Base-by-base conservation (phyloP, 2,329 filamentous ascomycete genomes). In the Dothistroma septosporum region DNA sequence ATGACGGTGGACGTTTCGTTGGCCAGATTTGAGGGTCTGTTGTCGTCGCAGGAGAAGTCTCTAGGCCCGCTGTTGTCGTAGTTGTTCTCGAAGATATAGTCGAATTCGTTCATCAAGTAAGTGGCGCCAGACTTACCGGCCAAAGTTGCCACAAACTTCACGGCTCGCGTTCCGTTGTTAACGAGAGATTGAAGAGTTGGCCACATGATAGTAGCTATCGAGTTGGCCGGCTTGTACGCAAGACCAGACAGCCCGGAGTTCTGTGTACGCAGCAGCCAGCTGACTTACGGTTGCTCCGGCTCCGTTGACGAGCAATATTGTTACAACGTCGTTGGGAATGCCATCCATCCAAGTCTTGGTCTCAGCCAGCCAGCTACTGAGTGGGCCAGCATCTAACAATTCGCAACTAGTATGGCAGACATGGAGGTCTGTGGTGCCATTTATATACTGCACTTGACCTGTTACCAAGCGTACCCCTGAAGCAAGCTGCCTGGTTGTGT, bases 131-230 rank as follows among this genome's bases (percentile, higher is more conserved):
- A 89, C 67, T 87, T 80, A 77, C 93, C 94, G 76, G 93, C 90
- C 76, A 95, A 82, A 75, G 93, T 91, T 73, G 93, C 82, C 63
- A 95, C 81, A 2, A 90, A 65, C 59, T 63, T 67, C 56, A 67
- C 57, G 6, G 63, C 87, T 11, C 91, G 83, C 74, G 89, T 86
- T 59, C 70, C 69, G 37, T 64, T 66, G 10, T 90, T 73, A 65
- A 95, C 92, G 81, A 95, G 85, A 53, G 87, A 82, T n/a, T 84
- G 85, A 1, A 96, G 80, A 0, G 90, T 92, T 0, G 92, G 92
- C 92, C 92, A 97, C 73, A 91, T 86, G 37, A 85, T 78, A 16
- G 76, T 74, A 2, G 72, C 61, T 5, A 61, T 62, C 33, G 62
- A 58, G 8, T 57, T 35, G 2, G 70, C 63, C 0, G 79, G 78